phyloP scores from a whole-genome alignment of 495 filamentous ascomycete species.

The Neurospora discreta region DNA sequence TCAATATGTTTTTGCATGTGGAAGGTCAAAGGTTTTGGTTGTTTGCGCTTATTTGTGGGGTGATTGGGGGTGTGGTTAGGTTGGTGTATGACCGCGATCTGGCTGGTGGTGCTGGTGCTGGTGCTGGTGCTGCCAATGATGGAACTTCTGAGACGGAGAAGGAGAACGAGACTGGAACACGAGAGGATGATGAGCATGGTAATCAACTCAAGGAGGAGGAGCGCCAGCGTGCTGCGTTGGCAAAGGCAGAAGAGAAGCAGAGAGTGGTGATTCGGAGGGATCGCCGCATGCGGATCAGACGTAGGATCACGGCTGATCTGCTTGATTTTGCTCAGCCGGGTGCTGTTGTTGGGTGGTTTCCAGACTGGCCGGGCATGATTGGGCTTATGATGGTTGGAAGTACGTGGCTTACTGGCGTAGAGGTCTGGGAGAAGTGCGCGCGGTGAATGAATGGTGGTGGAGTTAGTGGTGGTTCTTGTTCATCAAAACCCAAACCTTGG shows the following conservation, averaged over 20 bases:
- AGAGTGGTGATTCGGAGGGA: conserved; percentile 1
- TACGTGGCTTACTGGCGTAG: conserved; percentile 43
- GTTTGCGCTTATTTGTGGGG: conserved; percentile 36
- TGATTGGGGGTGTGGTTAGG: conserved; percentile 11
- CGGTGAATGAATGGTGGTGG: conserved; percentile 6
- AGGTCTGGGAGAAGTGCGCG: conserved; percentile 47
- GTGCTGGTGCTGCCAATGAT: background rate
- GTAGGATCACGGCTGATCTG: conserved; percentile 38
- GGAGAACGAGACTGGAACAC: background rate
- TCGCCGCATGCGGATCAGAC: conserved; percentile 6
- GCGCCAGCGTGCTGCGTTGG: background rate
- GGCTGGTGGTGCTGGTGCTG: background rate
- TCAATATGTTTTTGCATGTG: conserved; percentile 14
- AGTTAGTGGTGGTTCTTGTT: background rate
- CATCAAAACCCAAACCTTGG: background rate
- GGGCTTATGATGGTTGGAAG: conserved; percentile 45
- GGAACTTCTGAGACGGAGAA: conserved; percentile 1
- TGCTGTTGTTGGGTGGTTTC: conserved; percentile 43
- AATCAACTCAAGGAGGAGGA: background rate
- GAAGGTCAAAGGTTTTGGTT: conserved; percentile 59
- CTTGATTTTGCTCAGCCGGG: conserved; percentile 49
- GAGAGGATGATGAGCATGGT: background rate
- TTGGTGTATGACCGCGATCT: conserved; percentile 10
- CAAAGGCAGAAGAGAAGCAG: background rate
- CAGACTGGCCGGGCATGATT: conserved; percentile 30